Conservation (phyloP, 345 rosid genomes). For the Turnera subulata region DNA sequence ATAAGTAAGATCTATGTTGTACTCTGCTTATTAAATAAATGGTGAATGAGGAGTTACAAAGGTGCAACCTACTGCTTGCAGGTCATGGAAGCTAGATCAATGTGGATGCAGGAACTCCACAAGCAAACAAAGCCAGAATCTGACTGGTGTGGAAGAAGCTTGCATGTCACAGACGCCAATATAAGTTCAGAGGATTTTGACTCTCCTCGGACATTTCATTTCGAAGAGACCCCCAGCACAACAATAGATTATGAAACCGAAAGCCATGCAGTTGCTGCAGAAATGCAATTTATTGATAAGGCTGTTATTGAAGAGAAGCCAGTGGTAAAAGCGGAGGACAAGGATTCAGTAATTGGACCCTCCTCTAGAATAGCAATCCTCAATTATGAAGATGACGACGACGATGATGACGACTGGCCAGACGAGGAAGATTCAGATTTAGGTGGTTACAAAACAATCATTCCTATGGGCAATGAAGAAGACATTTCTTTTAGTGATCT, state of each 20-base stretch:
- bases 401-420: constrained; percentile 27
- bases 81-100: constrained; percentile 31
- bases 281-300: constrained; percentile 21
- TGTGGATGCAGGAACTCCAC: constrained; percentile 41
- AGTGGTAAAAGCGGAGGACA: constrained; percentile 26
- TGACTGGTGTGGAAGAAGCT: constrained; percentile 44
- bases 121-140: constrained; percentile 35
- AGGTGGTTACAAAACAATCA: constrained; percentile 20
- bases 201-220: constrained; percentile 15
- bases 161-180: constrained; percentile 15
- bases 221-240: constrained; percentile 1
- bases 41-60: too few relatives aligned
- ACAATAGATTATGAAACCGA: constrained; percentile 14
- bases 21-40: not conserved
- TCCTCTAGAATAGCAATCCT: constrained; percentile 11
- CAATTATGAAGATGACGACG: constrained; percentile 23
- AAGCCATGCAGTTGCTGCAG: constrained; percentile 18
- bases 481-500: constrained; percentile 33
- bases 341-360: constrained; percentile 23
- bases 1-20: not conserved
- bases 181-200: constrained; percentile 23
- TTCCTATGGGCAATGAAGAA: constrained; percentile 23
- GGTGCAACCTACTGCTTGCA: constrained; percentile 8
- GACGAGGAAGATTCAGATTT: constrained; percentile 28
- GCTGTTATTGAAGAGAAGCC: constrained; percentile 22